Evolutionary conservation across 148 eudicot species (phyloP).

Genomic region (Chenopodium quinoa): DNA sequence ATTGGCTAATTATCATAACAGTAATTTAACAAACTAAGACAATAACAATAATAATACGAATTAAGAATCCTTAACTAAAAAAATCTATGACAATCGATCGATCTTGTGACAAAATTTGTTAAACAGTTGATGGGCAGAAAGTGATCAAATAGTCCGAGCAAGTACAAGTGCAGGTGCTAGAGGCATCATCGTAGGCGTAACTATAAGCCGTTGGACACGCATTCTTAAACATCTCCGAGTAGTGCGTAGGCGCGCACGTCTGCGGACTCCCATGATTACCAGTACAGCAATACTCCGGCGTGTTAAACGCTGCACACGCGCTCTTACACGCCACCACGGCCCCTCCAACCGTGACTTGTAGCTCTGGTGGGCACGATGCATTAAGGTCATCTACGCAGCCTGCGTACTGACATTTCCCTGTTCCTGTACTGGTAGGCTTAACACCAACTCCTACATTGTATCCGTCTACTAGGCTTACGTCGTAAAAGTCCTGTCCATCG

Average conservation of each 20-base stretch:
- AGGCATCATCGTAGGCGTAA: constrained; percentile 79
- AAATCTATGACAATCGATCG: background rate
- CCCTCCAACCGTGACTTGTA: constrained; percentile 29
- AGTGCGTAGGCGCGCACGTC: constrained; percentile 59
- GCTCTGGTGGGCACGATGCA: constrained; percentile 52
- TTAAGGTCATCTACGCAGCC: constrained; percentile 66
- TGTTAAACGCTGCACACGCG: constrained; percentile 61
- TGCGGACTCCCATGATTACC: constrained; percentile 50
- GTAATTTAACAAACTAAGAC: no score
- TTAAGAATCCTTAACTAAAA: background rate
- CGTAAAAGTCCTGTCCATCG: constrained; percentile 67
- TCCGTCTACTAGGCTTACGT: constrained; percentile 86
- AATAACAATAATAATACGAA: no score
- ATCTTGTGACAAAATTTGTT: background rate
- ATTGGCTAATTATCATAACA: no score
- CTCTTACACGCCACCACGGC: constrained; percentile 64
- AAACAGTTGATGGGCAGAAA: constrained; percentile 52
- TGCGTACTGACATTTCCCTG: constrained; percentile 62
- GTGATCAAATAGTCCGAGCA: constrained; percentile 70
- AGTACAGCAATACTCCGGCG: constrained; percentile 70
- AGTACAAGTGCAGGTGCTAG: constrained; percentile 81
- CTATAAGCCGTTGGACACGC: constrained; percentile 85
- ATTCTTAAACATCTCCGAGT: constrained; percentile 63
- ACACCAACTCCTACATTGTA: constrained; percentile 71
- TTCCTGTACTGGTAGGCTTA: constrained; percentile 38